Evolutionary conservation across 1,284 basidiomycete species (phyloP), one percentile per base, ranked within the genome.

Genomic region (Farysia itapuensis): DNA sequence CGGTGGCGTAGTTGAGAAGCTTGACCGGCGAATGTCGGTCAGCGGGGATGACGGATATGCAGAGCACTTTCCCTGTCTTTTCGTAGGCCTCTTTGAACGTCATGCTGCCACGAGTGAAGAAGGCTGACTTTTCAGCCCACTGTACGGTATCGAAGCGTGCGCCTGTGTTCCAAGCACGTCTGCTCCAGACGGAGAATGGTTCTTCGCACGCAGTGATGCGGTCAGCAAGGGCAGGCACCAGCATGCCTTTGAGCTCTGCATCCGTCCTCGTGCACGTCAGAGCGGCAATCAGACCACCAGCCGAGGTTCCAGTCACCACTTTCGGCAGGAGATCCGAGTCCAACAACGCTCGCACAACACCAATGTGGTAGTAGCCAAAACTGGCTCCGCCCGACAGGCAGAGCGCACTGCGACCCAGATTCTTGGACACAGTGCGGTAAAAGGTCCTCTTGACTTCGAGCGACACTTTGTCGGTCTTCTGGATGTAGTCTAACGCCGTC

Each of bases 1-100:
- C 89, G 11, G 93, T 97, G 45, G 97, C 83, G 74, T 97, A 91
- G 78, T 98, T 97, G 28, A 98, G 81, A 7, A 97, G 80, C 77
- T 95, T 96, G 2, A 92, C 96, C 2, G 94, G 94, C 12, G 76
- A 77, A 78, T 96, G 90, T n/a, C 88, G 84, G 74, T 94, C 91
- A 22, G 89, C 86, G 5, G 92, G 93, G 34, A 96, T 88, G 31
- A 98, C 95, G 13, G 90, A 93, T 33, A 98, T 86, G 75, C 97
- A 98, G 25, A 99, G 81, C 26, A 92, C 50, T 72, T 90, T 47
- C 19, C 95, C 94, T 0, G 95, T 99, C 59, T 87, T 83, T 72
- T 90, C 80, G 72, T 94, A 97, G 0, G 94, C 94, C 75, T 99
- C 95, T 43, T 85, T 84, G 80, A 99, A 99, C 0, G 94, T 98